phyloP scores from a whole-genome alignment of 768 basidiomycete genomes.

The Russula sp. region DNA sequence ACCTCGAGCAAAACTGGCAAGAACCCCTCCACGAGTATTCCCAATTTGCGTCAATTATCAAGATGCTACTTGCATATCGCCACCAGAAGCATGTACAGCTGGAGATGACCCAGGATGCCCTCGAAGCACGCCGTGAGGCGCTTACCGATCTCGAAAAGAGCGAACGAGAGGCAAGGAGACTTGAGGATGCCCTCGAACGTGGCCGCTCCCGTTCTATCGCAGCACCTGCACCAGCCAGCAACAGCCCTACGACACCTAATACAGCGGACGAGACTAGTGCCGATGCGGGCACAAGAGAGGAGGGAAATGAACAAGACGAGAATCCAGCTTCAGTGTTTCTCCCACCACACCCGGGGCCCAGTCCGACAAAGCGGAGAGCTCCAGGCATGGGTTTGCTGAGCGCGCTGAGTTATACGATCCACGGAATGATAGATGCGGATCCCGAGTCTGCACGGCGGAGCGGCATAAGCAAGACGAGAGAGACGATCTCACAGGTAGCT shows the following conservation, averaged over 20 bases:
- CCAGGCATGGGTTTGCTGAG: constrained; percentile 84
- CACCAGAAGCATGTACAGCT: constrained; percentile 98
- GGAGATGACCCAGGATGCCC: constrained; percentile 89
- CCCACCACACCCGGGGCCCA: constrained; percentile 77
- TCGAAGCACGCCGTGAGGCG: constrained; percentile 77
- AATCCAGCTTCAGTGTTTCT: constrained; percentile 41
- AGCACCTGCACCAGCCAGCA: neutral
- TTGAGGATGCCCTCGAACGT: constrained; percentile 79
- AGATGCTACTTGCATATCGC: constrained; percentile 86
- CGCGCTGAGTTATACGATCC: constrained; percentile 89
- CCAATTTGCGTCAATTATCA: constrained; percentile 93
- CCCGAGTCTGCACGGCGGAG: constrained; percentile 93
- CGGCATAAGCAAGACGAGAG: constrained; percentile 88
- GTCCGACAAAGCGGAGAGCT: constrained; percentile 50
- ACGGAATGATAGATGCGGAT: constrained; percentile 98
- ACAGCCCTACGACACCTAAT: neutral
- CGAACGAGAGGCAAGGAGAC: constrained; percentile 80
- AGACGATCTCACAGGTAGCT: constrained; percentile 87
- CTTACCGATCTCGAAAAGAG: constrained; percentile 89
- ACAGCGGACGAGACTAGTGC: neutral
- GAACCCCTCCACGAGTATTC: constrained; percentile 94
- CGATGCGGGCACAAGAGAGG: constrained; percentile 8
- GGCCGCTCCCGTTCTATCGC: constrained; percentile 34
- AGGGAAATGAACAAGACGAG: constrained; percentile 27
- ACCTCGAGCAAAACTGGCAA: constrained; percentile 90